phyloP scores from a whole-genome alignment of 1,139 yeast genomes.

The Candida dubliniensis region DNA sequence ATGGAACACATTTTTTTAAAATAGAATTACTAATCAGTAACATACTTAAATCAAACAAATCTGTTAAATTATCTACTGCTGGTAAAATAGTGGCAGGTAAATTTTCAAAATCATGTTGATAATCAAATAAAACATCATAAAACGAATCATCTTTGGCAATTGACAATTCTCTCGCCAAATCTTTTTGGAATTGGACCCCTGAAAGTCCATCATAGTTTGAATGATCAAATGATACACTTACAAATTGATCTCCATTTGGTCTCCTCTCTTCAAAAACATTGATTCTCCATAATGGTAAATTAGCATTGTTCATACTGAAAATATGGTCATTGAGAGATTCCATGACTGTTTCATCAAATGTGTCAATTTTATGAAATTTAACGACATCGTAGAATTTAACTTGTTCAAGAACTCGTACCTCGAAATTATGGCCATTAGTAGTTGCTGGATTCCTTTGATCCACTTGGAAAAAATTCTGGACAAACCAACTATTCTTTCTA shows the following conservation, averaged over 20 bases:
- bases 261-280: slow-evolving; percentile 20
- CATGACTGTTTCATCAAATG: slow-evolving; percentile 19
- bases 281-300: slow-evolving; percentile 34
- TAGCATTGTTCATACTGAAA: slow-evolving; percentile 17
- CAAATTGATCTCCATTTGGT: slow-evolving; percentile 19
- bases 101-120: slow-evolving; percentile 10
- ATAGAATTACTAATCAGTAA: slow-evolving; percentile 6
- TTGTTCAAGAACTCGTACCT: slow-evolving; percentile 18
- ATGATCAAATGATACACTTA: slow-evolving; percentile 36
- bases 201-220: slow-evolving; percentile 37
- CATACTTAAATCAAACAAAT: slow-evolving; percentile 14
- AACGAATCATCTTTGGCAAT: slow-evolving; percentile 7
- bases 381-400: slow-evolving; percentile 32
- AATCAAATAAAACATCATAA: slow-evolving; percentile 12
- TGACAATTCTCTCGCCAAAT: slow-evolving; percentile 22
- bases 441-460: slow-evolving; percentile 13
- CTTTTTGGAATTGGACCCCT: slow-evolving; percentile 32
- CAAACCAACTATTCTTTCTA: slow-evolving; percentile 22
- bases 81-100: slow-evolving; percentile 12
- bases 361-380: slow-evolving; percentile 14
- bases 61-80: slow-evolving; percentile 14
- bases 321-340: slow-evolving; percentile 17
- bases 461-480: slow-evolving; percentile 20
- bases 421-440: slow-evolving; percentile 18
- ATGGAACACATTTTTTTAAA: slow-evolving; percentile 12